Conservation (phyloP, 192 early-diverging fungal genomes). For the Linnemannia schmuckeri region DNA sequence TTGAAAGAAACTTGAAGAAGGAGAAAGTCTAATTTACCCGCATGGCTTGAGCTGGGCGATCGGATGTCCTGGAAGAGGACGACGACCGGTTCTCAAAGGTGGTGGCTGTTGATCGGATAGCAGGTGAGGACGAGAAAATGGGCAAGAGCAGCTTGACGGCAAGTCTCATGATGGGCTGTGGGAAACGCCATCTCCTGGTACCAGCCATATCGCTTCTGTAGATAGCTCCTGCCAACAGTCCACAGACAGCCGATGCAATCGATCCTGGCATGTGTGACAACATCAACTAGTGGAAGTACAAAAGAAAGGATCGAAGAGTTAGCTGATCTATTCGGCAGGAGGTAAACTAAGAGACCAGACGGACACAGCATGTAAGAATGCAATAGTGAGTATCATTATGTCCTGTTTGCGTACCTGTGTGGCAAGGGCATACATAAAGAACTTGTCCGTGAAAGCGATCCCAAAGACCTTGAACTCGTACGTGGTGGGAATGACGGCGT, state of each 20-base stretch:
- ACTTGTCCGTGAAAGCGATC: constrained; percentile 63
- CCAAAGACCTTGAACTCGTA: constrained; percentile 70
- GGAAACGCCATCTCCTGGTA: constrained; percentile 69
- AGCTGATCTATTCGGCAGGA: background rate
- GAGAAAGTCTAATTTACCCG: constrained; percentile 18
- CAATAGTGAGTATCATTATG: background rate
- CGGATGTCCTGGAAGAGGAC: constrained; percentile 44
- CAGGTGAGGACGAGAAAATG: constrained; percentile 61
- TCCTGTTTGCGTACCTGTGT: constrained; percentile 55
- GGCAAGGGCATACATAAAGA: constrained; percentile 62
- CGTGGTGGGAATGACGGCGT: constrained; percentile 63
- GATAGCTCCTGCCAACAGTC: constrained; percentile 64
- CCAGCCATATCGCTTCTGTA: constrained; percentile 66
- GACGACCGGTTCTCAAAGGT: constrained; percentile 52
- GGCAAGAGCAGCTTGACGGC: constrained; percentile 61
- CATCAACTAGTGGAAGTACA: constrained; percentile 52
- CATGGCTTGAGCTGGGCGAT: constrained; percentile 56
- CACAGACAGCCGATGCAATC: constrained; percentile 59
- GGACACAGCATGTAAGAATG: background rate
- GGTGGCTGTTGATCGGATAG: constrained; percentile 56
- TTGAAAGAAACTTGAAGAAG: background rate
- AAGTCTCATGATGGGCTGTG: constrained; percentile 43
- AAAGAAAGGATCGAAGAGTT: background rate
- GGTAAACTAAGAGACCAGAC: background rate
- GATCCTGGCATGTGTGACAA: constrained; percentile 60